phyloP scores from a whole-genome alignment of 805 yeast species.

The Yarrowia divulgata region DNA sequence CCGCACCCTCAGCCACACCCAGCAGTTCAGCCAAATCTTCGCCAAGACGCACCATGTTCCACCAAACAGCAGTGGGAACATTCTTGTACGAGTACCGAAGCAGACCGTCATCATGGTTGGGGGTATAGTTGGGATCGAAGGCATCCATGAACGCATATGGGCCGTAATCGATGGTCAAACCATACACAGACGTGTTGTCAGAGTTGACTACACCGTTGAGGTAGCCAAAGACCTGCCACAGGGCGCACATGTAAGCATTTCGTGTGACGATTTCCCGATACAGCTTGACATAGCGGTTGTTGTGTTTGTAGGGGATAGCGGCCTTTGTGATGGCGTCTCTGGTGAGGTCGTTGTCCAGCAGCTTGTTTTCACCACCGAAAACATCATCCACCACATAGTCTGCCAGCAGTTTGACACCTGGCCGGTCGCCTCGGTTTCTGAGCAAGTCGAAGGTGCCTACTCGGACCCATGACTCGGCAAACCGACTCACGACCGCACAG shows the following conservation, averaged over 20 bases:
- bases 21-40: slow-evolving; percentile 82
- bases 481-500: slow-evolving; percentile 84
- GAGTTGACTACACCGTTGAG: slow-evolving; percentile 94
- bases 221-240: slow-evolving; percentile 92
- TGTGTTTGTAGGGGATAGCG: slow-evolving; percentile 48
- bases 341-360: slow-evolving; percentile 44
- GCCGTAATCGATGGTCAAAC: slow-evolving; percentile 90
- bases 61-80: slow-evolving; percentile 88
- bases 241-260: slow-evolving; percentile 79
- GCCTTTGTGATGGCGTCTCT: slow-evolving; percentile 31
- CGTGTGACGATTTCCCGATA: slow-evolving; percentile 73
- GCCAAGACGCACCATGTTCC: slow-evolving; percentile 86
- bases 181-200: slow-evolving; percentile 89
- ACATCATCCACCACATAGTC: slow-evolving; percentile 76
- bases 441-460: slow-evolving; percentile 88
- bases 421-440: slow-evolving; percentile 72
- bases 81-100: slow-evolving; percentile 80
- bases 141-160: slow-evolving; percentile 92
- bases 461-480: slow-evolving; percentile 87
- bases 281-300: slow-evolving; percentile 71
- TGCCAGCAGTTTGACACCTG: slow-evolving; percentile 66
- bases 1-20: slow-evolving; percentile 68
- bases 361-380: slow-evolving; percentile 53
- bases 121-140: slow-evolving; percentile 81
- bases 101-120: slow-evolving; percentile 84